These are phyloP conservation scores for Flammula alnicola DNA, from an alignment of 1,284 basidiomycete genomes.

Conservation along the genomic window DNA sequence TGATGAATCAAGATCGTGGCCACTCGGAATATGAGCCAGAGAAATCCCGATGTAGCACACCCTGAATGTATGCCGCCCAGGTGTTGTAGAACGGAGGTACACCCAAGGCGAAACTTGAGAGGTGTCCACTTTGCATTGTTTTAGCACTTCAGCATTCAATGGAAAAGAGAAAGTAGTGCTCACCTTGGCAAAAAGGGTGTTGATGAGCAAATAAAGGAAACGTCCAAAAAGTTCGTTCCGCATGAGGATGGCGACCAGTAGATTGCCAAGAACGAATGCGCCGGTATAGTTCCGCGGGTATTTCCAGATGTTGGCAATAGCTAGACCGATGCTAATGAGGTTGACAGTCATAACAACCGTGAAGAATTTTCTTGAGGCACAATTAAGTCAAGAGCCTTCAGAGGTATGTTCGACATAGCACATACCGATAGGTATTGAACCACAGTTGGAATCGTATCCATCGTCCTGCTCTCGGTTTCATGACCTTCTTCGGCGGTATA, in stretches of 20 bases:
- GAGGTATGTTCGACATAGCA: slow-evolving; percentile 17
- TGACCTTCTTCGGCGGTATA: slow-evolving; percentile 25
- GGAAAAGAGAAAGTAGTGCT: slow-evolving; percentile 1
- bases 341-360: slow-evolving; percentile 57
- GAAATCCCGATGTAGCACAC: slow-evolving; percentile 64
- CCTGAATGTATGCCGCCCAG: slow-evolving; percentile 76
- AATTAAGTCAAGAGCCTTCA: slow-evolving; percentile 4
- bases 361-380: slow-evolving; percentile 59
- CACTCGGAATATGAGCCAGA: slow-evolving; percentile 67
- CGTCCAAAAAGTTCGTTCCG: slow-evolving; percentile 68
- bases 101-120: slow-evolving; percentile 60
- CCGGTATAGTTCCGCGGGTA: slow-evolving; percentile 64
- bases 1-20: slow-evolving; percentile 57
- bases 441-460: slow-evolving; percentile 61
- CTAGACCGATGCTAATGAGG: slow-evolving; percentile 51
- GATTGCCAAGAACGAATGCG: slow-evolving; percentile 64
- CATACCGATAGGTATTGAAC: slow-evolving; percentile 69
- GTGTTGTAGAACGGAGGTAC: slow-evolving; percentile 68
- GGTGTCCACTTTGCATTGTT: slow-evolving; percentile 60
- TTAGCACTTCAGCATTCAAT: slow-evolving; percentile 8
- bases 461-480: slow-evolving; percentile 35
- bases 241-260: slow-evolving; percentile 55
- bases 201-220: slow-evolving; percentile 59
- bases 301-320: slow-evolving; percentile 54
- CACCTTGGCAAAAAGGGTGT: slow-evolving; percentile 67